Percentiles rank a stretch among this genome's conserved stretches.
Evolutionary conservation across 2,329 filamentous ascomycete genomes (phyloP).

Genomic region (Calycina herbarum): DNA sequence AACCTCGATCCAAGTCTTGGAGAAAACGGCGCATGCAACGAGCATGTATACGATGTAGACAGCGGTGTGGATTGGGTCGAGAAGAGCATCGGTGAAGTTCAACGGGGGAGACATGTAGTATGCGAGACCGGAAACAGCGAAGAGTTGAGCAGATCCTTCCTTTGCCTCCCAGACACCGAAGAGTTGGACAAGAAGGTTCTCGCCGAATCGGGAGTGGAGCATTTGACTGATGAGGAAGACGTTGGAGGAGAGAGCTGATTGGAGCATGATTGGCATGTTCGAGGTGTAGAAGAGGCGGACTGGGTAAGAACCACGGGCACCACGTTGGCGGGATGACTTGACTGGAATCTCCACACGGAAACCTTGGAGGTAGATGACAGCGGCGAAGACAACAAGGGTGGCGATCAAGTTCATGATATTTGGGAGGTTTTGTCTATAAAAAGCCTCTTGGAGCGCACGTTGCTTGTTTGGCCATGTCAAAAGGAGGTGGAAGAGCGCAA

Average conservation of each 20-base stretch:
- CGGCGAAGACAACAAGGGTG: constrained; percentile 89
- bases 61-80: constrained; percentile 94
- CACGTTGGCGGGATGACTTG: constrained; percentile 98
- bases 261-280: constrained; percentile 99
- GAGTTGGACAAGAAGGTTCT: constrained; percentile 96
- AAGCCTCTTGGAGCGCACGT: constrained; percentile 95
- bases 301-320: constrained; percentile 96
- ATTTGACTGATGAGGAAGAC: constrained; percentile 99
- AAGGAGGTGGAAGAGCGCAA: constrained; percentile 95
- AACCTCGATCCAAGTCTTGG: constrained; percentile 99
- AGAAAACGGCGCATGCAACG: constrained; percentile 95
- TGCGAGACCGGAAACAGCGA: constrained; percentile 87
- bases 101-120: constrained; percentile 99
- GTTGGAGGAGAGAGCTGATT: constrained; percentile 97
- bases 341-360: constrained; percentile 99
- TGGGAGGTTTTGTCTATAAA: constrained; percentile 98
- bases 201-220: constrained; percentile 98
- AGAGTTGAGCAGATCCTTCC: constrained; percentile 93
- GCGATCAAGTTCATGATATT: constrained; percentile 99
- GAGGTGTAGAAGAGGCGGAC: constrained; percentile 99
- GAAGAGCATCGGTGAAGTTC: constrained; percentile 94
- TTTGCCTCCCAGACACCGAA: constrained; percentile 98
- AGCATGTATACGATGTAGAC: constrained; percentile 98
- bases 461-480: constrained; percentile 99
- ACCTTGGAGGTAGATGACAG: constrained; percentile 98